phyloP scores from a whole-genome alignment of 2,329 filamentous ascomycete genomes.

The Fusarium bulbicola region DNA sequence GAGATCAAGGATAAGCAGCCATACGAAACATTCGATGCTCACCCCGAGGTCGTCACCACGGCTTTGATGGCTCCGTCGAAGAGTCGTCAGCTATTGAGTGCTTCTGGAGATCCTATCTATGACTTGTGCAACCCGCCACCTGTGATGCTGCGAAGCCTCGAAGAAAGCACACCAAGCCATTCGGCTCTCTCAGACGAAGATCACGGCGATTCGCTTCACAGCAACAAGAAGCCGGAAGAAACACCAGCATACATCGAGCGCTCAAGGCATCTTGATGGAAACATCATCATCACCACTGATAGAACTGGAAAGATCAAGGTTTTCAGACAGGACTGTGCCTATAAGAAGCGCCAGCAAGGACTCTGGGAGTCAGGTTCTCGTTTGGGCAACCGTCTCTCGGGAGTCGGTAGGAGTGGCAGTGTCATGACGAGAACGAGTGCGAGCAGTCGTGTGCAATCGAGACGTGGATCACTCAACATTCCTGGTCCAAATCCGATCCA shows the following conservation, averaged over 20 bases:
- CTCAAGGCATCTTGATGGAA: slow-evolving; percentile 79
- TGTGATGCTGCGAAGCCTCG: slow-evolving; percentile 79
- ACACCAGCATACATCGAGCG: slow-evolving; percentile 81
- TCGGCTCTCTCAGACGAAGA: slow-evolving; percentile 50
- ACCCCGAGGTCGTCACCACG: slow-evolving; percentile 88
- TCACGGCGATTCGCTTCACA: slow-evolving; percentile 46
- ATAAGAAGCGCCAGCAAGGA: slow-evolving; percentile 77
- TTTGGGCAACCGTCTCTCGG: slow-evolving; percentile 75
- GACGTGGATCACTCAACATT: slow-evolving; percentile 63
- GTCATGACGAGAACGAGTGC: slow-evolving; percentile 63
- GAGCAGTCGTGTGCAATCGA: slow-evolving; percentile 58
- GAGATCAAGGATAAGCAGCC: slow-evolving; percentile 82
- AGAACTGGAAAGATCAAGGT: slow-evolving; percentile 91
- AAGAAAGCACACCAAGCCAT: slow-evolving; percentile 64
- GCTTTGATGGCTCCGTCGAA: slow-evolving; percentile 84
- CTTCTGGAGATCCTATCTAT: slow-evolving; percentile 91
- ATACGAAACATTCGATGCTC: slow-evolving; percentile 89
- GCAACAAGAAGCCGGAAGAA: slow-evolving; percentile 64
- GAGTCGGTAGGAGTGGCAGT: slow-evolving; percentile 67
- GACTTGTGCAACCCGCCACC: slow-evolving; percentile 96
- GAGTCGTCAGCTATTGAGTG: slow-evolving; percentile 79
- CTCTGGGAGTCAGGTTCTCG: slow-evolving; percentile 81
- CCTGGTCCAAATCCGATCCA: slow-evolving; percentile 41
- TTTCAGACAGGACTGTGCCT: slow-evolving; percentile 94
- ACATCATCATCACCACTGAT: slow-evolving; percentile 93